Evolutionary conservation across 116 monocot species (phyloP).

Genomic region (Cymodocea nodosa): DNA sequence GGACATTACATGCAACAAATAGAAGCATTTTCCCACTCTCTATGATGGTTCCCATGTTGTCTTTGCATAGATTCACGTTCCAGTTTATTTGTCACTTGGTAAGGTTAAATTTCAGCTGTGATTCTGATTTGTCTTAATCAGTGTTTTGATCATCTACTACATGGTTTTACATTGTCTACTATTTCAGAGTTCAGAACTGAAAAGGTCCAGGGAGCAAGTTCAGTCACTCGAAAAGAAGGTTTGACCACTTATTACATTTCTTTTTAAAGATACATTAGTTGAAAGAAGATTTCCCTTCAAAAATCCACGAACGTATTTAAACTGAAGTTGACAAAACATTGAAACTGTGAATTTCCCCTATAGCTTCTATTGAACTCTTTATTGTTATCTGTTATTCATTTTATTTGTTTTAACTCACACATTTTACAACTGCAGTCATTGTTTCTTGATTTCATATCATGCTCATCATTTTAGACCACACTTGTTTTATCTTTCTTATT

Average conservation of each 20-base stretch:
- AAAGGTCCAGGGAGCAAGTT: constrained; percentile 6
- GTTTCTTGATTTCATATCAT: background rate
- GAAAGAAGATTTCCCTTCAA: too few relatives aligned
- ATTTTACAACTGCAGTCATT: background rate
- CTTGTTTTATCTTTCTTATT: background rate
- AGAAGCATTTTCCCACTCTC: too few relatives aligned
- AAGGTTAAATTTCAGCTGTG: too few relatives aligned
- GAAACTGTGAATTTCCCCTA: too few relatives aligned
- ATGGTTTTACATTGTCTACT: background rate
- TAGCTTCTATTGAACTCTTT: background rate
- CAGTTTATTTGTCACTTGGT: too few relatives aligned
- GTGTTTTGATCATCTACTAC: background rate
- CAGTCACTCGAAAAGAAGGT: constrained; percentile 15
- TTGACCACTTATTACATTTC: background rate
- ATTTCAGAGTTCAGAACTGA: constrained; percentile 15
- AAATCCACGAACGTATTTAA: too few relatives aligned
- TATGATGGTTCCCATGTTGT: too few relatives aligned
- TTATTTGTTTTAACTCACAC: background rate
- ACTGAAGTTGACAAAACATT: too few relatives aligned
- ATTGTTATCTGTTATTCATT: background rate
- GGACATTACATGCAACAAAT: too few relatives aligned
- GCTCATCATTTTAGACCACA: background rate
- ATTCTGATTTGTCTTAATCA: too few relatives aligned
- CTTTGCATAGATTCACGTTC: too few relatives aligned
- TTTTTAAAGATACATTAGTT: too few relatives aligned